Conservation (phyloP, 129 eudicot genomes). For the Dittrichia graveolens region DNA sequence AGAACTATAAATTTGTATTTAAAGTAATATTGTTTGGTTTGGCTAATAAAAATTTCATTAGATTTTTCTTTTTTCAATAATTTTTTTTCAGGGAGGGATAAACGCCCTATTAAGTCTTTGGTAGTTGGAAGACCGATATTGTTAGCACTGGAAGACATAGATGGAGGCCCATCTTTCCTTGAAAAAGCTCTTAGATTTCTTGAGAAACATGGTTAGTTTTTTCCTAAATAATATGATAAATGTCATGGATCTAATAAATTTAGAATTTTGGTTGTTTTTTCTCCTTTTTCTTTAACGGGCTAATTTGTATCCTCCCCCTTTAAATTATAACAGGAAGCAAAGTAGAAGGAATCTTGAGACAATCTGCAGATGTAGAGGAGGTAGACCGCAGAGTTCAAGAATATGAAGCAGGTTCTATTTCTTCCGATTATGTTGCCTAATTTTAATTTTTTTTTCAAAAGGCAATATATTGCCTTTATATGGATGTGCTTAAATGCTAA, state of each 20-base stretch:
- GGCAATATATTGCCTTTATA: no score
- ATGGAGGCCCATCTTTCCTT: conserved; percentile 97
- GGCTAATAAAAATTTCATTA: background rate
- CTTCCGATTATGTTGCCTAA: conserved; percentile 1
- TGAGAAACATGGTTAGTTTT: conserved; percentile 73
- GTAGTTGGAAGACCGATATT: conserved; percentile 98
- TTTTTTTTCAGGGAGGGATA: conserved; percentile 72
- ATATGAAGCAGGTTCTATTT: conserved; percentile 77
- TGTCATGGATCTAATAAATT: background rate
- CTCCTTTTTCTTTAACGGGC: background rate
- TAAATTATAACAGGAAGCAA: conserved; percentile 55
- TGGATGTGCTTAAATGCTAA: conserved; percentile 24
- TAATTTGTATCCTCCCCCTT: background rate
- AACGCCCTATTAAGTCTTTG: conserved; percentile 80
- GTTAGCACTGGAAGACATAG: conserved; percentile 95
- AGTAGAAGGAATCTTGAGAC: conserved; percentile 96
- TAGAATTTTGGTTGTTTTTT: background rate
- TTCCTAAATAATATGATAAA: background rate
- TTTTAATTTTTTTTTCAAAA: no score
- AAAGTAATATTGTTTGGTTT: conserved; percentile 3
- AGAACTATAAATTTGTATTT: background rate
- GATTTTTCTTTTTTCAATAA: background rate
- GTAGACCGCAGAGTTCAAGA: conserved; percentile 93
- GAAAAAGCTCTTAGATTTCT: conserved; percentile 97
- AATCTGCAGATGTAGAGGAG: conserved; percentile 97